A percentile compares a stretch with the other conserved stretches of the same genome.
Evolutionary conservation across 108 stramenopile genomes (phyloP).

Genomic region (Mediolabrus comicus): DNA sequence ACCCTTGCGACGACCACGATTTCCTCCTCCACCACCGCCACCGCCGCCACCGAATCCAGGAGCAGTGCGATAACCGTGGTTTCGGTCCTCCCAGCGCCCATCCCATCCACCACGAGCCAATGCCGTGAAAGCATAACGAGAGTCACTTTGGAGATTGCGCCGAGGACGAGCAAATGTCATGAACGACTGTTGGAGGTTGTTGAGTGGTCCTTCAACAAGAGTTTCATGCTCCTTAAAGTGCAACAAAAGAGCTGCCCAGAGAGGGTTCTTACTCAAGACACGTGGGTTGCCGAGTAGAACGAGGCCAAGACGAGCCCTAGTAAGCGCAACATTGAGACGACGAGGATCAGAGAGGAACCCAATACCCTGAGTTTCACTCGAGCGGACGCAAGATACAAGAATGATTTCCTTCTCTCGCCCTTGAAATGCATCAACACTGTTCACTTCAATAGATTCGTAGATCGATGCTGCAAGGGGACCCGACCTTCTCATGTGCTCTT

Average conservation of each 20-base stretch:
- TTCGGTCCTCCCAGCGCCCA: slow-evolving; percentile 85
- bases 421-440: slow-evolving; percentile 98
- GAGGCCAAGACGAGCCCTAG: slow-evolving; percentile 93
- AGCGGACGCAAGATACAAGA: slow-evolving; percentile 96
- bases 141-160: slow-evolving; percentile 76
- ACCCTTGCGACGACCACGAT: slow-evolving; percentile 55
- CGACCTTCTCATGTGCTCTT: slow-evolving; percentile 88
- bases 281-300: slow-evolving; percentile 95
- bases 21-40: slow-evolving; percentile 48
- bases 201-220: slow-evolving; percentile 89
- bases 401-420: slow-evolving; percentile 99
- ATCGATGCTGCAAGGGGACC: slow-evolving; percentile 77
- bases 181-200: slow-evolving; percentile 89
- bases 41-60: slow-evolving; percentile 51
- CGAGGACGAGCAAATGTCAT: slow-evolving; percentile 93
- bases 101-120: slow-evolving; percentile 90
- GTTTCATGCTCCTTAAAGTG: slow-evolving; percentile 93
- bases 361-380: slow-evolving; percentile 96
- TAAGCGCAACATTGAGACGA: slow-evolving; percentile 98
- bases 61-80: slow-evolving; percentile 40
- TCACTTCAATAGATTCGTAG: slow-evolving; percentile 96
- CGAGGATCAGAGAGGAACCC: slow-evolving; percentile 98
- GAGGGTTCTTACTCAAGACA: slow-evolving; percentile 93
- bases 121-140: slow-evolving; percentile 89
- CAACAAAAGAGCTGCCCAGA: slow-evolving; percentile 94